Percentiles rank a stretch among this genome's conserved stretches.
Conservation (phyloP, 192 early-diverging fungal genomes). For the Chytriomyces sp. region DNA sequence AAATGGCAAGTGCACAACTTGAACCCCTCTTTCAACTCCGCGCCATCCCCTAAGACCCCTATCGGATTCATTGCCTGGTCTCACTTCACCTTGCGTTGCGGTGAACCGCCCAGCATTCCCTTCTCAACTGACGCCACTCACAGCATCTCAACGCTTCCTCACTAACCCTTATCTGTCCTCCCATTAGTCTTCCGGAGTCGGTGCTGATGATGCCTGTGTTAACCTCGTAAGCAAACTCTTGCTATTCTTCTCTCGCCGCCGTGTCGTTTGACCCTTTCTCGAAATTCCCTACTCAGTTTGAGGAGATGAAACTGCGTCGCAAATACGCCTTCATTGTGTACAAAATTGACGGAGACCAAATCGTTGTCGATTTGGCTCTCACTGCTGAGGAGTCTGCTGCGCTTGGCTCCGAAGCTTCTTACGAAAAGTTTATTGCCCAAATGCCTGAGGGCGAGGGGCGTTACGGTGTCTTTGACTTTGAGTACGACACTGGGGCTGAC, state of each 20-base stretch:
- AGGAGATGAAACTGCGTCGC: conserved; percentile 72
- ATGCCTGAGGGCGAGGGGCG: conserved; percentile 60
- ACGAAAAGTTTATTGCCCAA: conserved; percentile 66
- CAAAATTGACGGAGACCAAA: conserved; percentile 73
- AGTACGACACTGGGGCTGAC: conserved; percentile 67
- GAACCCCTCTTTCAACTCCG: no score
- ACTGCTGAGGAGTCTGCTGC: conserved; percentile 42
- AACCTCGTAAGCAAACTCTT: conserved; percentile 21
- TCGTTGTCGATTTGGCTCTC: conserved; percentile 60
- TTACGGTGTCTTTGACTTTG: conserved; percentile 74
- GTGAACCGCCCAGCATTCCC: no score
- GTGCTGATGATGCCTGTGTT: conserved; percentile 15
- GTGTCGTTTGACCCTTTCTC: no score
- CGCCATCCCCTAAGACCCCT: no score
- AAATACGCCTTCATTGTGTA: conserved; percentile 78
- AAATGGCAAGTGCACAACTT: no score
- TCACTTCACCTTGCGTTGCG: no score
- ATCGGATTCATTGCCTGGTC: no score
- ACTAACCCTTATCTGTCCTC: no score
- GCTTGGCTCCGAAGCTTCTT: conserved; percentile 46
- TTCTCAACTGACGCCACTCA: no score
- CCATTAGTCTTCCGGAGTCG: conserved; percentile 18
- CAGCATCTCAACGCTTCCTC: no score
- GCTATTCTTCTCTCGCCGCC: conserved; percentile 71
- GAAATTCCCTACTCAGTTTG: no score